Base-by-base conservation (phyloP, 2,329 filamentous ascomycete genomes). In the Myriosclerotinia duriaeana region DNA sequence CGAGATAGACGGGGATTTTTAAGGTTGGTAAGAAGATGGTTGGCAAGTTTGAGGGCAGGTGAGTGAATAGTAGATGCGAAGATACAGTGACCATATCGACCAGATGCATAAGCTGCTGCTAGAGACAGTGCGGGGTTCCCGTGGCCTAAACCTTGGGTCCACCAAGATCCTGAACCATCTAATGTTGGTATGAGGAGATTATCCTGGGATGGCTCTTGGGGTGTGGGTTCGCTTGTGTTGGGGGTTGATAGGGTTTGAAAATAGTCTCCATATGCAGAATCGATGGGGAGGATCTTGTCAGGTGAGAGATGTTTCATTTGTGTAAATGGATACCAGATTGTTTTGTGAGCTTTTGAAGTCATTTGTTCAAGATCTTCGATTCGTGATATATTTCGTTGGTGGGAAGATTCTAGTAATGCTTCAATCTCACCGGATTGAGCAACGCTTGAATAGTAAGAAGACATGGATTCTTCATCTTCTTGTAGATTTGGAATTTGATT, bases 291-390 rank as follows among this genome's bases (percentile, higher is more conserved):
- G 55, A 96, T 91, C 17, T 86, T 85, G 2, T 86, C 78, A 6
- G 85, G 77, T 0, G 81, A 79, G 70, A 91, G 80, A 60, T 84
- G 81, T 52, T 85, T 85, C 69, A 96, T 92, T 72, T 96, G 92
- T 0, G 91, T 93, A 72, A 96, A 96, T 0, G 92, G 92, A 72
- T 94, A 94, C 92, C 92, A 96, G 48, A 96, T 92, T 2, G 80
- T 81, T 12, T 83, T 75, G 65, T 87, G 80, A 0, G 92, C 91
- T 52, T 83, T 80, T 1, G 78, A 74, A 0, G 86, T 79, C 84
- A 94, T 87, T 1, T 79, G 81, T 44, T 87, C 83, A 0, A 95
- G 78, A 0, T 83, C 79, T 0, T 80, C 74, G 15, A 92, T 80
- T 3, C 90, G 84, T 3, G 79, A 70, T 1, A 78, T 71, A 65